phyloP scores from a whole-genome alignment of 345 rosid species.

The Camelina laxa region DNA sequence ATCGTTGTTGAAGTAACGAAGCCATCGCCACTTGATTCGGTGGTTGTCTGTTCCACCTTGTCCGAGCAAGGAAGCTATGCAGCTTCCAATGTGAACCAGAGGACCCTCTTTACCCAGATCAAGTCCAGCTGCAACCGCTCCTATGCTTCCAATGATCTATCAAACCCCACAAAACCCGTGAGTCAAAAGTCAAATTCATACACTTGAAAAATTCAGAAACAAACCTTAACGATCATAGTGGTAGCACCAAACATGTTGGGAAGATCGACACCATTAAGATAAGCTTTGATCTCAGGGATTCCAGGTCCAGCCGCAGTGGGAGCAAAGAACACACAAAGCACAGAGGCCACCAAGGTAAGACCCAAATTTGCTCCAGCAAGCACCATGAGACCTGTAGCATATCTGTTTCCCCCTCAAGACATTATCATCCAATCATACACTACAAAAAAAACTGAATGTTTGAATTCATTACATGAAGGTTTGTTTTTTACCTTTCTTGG shows the following conservation, averaged over 20 bases:
- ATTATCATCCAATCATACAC: slow-evolving; percentile 28
- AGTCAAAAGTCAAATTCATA: neutral
- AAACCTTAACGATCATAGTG: slow-evolving; percentile 83
- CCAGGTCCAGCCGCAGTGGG: slow-evolving; percentile 99
- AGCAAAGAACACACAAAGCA: slow-evolving; percentile 81
- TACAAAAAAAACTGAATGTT: neutral
- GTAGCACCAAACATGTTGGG: slow-evolving; percentile 88
- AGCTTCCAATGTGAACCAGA: slow-evolving; percentile 82
- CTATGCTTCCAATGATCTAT: slow-evolving; percentile 89
- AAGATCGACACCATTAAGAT: slow-evolving; percentile 93
- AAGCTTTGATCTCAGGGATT: slow-evolving; percentile 95
- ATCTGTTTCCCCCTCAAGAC: slow-evolving; percentile 52
- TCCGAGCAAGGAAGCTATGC: slow-evolving; percentile 87
- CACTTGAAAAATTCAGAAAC: slow-evolving; percentile 14
- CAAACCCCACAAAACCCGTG: slow-evolving; percentile 22
- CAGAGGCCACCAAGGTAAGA: slow-evolving; percentile 66
- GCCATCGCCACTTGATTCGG: slow-evolving; percentile 81
- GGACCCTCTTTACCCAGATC: slow-evolving; percentile 97
- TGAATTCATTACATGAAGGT: neutral
- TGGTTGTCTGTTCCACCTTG: slow-evolving; percentile 87
- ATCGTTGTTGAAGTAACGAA: slow-evolving; percentile 92
- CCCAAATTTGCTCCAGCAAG: slow-evolving; percentile 66
- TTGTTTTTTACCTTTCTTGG: slow-evolving; percentile 54
- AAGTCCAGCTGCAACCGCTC: slow-evolving; percentile 86
- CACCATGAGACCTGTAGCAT: slow-evolving; percentile 57